These are phyloP conservation scores for Aspergillus sp. DNA, from an alignment of 2,329 filamentous ascomycete genomes.

Conservation along the genomic window DNA sequence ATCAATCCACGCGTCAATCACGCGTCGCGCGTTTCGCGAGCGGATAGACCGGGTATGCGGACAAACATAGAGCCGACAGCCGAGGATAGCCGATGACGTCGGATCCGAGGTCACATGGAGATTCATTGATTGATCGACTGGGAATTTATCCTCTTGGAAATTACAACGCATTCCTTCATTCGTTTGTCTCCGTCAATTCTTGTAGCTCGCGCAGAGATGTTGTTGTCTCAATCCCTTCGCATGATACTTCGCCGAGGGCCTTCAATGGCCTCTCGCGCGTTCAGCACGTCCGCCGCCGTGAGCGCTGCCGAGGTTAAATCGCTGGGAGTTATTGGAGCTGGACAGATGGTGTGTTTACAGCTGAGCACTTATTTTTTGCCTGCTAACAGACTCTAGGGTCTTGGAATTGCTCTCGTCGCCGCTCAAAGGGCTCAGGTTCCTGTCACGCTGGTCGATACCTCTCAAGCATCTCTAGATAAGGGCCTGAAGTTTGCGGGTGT, in stretches of 20 bases:
- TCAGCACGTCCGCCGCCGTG: slow-evolving; percentile 69
- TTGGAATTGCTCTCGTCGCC: slow-evolving; percentile 94
- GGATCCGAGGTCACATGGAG: slow-evolving; percentile 24
- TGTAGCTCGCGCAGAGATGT: slow-evolving; percentile 31
- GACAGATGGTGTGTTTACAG: slow-evolving; percentile 79
- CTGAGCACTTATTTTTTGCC: not conserved
- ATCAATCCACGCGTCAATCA: slow-evolving; percentile 30
- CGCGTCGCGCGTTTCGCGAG: slow-evolving; percentile 33
- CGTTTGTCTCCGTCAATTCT: not conserved
- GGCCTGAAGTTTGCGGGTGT: slow-evolving; percentile 85
- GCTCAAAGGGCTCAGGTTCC: slow-evolving; percentile 81
- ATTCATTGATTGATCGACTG: not conserved
- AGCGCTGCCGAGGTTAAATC: slow-evolving; percentile 77
- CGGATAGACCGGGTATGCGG: slow-evolving; percentile 18
- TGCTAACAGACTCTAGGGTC: slow-evolving; percentile 62
- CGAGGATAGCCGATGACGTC: slow-evolving; percentile 41
- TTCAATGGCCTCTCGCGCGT: slow-evolving; percentile 56
- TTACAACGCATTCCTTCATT: not conserved
- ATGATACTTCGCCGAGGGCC: slow-evolving; percentile 37
- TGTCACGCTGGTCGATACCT: slow-evolving; percentile 83
- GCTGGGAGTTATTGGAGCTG: slow-evolving; percentile 89
- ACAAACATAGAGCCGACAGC: slow-evolving; percentile 24
- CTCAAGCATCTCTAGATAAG: slow-evolving; percentile 83
- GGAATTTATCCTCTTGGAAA: not conserved
- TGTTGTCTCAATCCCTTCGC: slow-evolving; percentile 44